Conservation (phyloP, 306 rosid species). For the Lotus japonicus region DNA sequence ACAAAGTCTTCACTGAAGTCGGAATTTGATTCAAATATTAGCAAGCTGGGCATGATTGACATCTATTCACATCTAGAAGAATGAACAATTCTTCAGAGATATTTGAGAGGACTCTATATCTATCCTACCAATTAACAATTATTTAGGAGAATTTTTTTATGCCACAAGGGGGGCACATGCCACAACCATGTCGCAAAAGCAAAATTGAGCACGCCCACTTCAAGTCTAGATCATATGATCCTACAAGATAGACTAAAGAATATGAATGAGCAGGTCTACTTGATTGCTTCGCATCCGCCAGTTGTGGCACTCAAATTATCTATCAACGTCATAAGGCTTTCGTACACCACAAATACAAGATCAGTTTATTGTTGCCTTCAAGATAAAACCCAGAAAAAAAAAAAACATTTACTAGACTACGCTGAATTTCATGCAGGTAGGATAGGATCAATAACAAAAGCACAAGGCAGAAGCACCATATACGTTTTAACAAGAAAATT, state of each 20-base stretch:
- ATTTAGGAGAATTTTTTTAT: neutral
- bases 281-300: neutral
- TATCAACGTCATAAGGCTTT: neutral
- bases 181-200: neutral
- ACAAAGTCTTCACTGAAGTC: neutral
- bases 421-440: neutral
- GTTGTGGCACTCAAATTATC: neutral
- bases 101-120: no score
- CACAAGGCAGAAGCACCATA: neutral
- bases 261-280: neutral
- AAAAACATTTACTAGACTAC: neutral
- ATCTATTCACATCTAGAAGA: neutral
- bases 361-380: neutral
- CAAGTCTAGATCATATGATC: neutral
- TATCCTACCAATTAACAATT: neutral
- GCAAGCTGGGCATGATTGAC: neutral
- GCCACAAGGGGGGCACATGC: neutral
- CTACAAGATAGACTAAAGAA: neutral
- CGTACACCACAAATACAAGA: neutral
- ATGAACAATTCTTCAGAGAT: no score
- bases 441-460: neutral
- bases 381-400: slow-evolving; percentile 4
- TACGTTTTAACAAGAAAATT: neutral
- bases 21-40: neutral
- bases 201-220: neutral